Evolutionary conservation across 2,329 filamentous ascomycete species (phyloP).

Genomic region (Beauveria caledonica): DNA sequence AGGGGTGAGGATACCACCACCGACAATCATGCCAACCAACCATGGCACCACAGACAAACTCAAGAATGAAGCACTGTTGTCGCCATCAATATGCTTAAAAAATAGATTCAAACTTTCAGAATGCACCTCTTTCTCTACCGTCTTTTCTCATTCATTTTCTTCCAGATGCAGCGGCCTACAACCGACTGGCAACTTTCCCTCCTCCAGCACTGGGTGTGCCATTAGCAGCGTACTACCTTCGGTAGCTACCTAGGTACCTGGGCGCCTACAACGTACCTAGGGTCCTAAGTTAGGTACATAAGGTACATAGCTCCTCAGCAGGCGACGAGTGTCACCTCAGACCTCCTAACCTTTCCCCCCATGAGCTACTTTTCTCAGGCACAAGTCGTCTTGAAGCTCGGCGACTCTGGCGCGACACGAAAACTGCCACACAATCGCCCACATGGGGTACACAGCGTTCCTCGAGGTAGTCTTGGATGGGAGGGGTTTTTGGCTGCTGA

Average conservation of each 20-base stretch:
- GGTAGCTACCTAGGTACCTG: too few species aligned
- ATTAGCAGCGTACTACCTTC: not conserved
- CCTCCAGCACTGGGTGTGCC: not conserved
- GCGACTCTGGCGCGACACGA: not conserved
- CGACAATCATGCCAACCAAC: not conserved
- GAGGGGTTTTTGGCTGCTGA: not conserved
- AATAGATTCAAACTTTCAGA: not conserved
- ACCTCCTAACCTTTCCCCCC: not conserved
- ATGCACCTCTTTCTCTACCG: not conserved
- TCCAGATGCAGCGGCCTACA: not conserved
- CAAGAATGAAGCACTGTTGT: not conserved
- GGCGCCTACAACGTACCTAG: too few species aligned
- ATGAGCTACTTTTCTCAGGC: not conserved
- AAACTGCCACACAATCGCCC: constrained; percentile 1
- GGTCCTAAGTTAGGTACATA: too few species aligned
- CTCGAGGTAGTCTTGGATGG: not conserved
- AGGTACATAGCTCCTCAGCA: not conserved
- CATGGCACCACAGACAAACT: not conserved
- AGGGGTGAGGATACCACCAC: not conserved
- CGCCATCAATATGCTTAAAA: not conserved
- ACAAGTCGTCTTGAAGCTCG: not conserved
- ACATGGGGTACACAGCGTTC: constrained; percentile 1
- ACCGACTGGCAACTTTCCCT: not conserved
- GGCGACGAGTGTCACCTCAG: not conserved
- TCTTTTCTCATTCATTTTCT: not conserved